Conservation (phyloP, 306 rosid species). For the Ziziphus jujuba region DNA sequence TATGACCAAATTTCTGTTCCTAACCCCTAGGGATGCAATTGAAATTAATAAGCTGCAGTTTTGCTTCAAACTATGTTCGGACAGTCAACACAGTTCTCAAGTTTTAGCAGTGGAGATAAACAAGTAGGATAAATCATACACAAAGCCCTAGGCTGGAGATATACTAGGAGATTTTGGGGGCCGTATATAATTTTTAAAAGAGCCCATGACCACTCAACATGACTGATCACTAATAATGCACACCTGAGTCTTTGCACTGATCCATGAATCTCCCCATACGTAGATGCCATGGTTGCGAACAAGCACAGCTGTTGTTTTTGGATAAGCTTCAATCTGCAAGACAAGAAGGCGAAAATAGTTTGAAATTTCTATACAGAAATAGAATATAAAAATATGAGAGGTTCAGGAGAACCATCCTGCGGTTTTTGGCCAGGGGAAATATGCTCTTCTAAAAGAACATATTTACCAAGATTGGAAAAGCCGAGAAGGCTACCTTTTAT, state of each 20-base stretch:
- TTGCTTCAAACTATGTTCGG: background rate
- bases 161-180: background rate
- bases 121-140: background rate
- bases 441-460: background rate
- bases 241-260: constrained; percentile 94
- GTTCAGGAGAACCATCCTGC: constrained; percentile 1
- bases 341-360: constrained; percentile 3
- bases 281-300: constrained; percentile 97
- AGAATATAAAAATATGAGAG: background rate
- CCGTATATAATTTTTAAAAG: background rate
- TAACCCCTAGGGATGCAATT: background rate
- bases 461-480: background rate
- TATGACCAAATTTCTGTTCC: background rate
- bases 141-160: background rate
- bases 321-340: constrained; percentile 83
- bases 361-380: background rate
- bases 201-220: background rate
- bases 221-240: constrained; percentile 4
- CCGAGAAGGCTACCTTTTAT: background rate
- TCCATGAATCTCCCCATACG: constrained; percentile 98
- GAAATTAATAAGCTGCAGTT: constrained; percentile 3
- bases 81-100: background rate
- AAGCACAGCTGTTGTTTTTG: constrained; percentile 94
- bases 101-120: background rate
- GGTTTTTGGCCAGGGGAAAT: background rate